Evolutionary conservation across 2,329 filamentous ascomycete species (phyloP), one percentile per base, ranked within the genome.

Genomic region (Alternaria postmessia): DNA sequence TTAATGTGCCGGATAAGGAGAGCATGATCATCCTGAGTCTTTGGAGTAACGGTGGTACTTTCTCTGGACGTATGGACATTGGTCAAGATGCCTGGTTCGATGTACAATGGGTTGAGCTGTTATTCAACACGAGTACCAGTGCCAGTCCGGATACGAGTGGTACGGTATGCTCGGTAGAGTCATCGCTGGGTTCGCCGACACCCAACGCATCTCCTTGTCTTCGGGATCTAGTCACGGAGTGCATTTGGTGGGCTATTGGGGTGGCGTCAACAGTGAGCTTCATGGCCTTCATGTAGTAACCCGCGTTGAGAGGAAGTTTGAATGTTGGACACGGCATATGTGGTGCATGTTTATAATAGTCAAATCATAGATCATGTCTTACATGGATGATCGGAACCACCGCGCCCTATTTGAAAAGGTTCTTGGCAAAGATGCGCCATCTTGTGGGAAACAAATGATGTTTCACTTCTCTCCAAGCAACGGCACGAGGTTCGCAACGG

Each of bases 11-110:
- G 0, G 42, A 48, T 8, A 32, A 46, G 12, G 55, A 64, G 12
- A 66, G 64, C 36, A 55, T 36, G 24, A 49, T 66, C 16, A 59
- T 56, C 2, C 4, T 66, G 7, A 60, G 62, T 30, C 54, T 66
- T 28, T 66, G 59, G 64, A 66, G 64, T 12, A 59, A 62, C 22
- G 59, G 59, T 7, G 55, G 62, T 7, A 32, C 51, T 11, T 61
- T 62, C 8, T 53, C 30, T 12, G 57, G 64, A 16, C 39, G 42
- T 36, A 66, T 66, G 64, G 34, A 47, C 6, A n/a, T 44, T 12
- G 59, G 54, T 0, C 7, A 28, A 8, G 52, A 66, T 16, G 64
- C 64, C 1, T 60, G 44, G 53, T 59, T 66, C 8, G 62, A 65
- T 6, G 54, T 63, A 3, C 51, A 60, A 39, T 66, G 62, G 57